Conservation (phyloP, 1,139 yeast species). For the Casaregolazyma lundiana region DNA sequence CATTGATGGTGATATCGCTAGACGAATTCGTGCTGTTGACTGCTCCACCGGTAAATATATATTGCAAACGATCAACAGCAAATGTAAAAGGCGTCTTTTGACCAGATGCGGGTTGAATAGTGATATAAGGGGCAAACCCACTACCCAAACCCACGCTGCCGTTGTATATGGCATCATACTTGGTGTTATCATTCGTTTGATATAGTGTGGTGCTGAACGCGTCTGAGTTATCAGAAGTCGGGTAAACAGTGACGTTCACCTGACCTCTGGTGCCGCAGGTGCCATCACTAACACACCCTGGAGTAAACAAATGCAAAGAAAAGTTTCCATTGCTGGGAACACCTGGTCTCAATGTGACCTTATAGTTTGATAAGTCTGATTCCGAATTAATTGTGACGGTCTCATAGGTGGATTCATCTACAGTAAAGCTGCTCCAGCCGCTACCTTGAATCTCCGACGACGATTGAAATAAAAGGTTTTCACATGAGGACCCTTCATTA, state of each 20-base stretch:
- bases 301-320: constrained; percentile 69
- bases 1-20: constrained; percentile 42
- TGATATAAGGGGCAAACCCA: constrained; percentile 46
- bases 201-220: constrained; percentile 47
- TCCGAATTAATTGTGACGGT: constrained; percentile 34
- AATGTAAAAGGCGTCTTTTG: constrained; percentile 44
- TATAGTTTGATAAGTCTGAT: constrained; percentile 35
- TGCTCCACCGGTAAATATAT: constrained; percentile 38
- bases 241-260: constrained; percentile 67
- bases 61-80: constrained; percentile 70
- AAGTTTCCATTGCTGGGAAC: constrained; percentile 68
- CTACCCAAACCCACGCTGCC: constrained; percentile 60
- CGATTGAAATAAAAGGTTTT: constrained; percentile 18
- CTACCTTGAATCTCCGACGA: constrained; percentile 22
- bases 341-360: constrained; percentile 63
- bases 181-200: constrained; percentile 75
- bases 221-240: constrained; percentile 39
- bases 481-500: constrained; percentile 53
- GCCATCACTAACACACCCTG: constrained; percentile 72
- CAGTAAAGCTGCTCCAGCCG: constrained; percentile 28
- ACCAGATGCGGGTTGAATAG: constrained; percentile 31
- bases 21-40: constrained; percentile 18
- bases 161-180: constrained; percentile 70
- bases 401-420: constrained; percentile 33
- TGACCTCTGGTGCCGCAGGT: constrained; percentile 70